These are phyloP conservation scores for Ogataea neopini DNA, from an alignment of 805 yeast species.

Conservation along the genomic window DNA sequence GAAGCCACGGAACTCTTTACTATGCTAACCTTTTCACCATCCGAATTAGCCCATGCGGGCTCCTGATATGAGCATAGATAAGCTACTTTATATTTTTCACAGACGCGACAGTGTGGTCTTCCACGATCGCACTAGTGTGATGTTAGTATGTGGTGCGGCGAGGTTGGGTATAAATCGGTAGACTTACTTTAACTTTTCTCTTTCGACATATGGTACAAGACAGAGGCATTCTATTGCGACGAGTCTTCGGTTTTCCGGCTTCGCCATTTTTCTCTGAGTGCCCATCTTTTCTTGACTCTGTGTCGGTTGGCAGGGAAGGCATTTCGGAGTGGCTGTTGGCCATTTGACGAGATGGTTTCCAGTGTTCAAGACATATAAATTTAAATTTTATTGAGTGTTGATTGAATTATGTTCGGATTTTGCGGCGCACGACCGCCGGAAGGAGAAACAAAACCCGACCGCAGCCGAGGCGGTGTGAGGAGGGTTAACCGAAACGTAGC, in stretches of 20 bases:
- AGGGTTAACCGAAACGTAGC: constrained; percentile 7
- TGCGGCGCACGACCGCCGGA: constrained; percentile 7
- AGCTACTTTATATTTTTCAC: constrained; percentile 32
- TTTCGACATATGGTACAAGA: constrained; percentile 50
- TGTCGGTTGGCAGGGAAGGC: not conserved
- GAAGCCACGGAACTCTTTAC: too few species aligned
- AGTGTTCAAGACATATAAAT: not conserved
- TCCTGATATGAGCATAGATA: constrained; percentile 35
- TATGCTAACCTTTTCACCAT: constrained; percentile 11
- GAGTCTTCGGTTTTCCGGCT: constrained; percentile 25
- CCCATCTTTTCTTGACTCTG: not conserved
- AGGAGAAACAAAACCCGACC: constrained; percentile 4
- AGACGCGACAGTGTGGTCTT: constrained; percentile 36
- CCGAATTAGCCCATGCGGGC: constrained; percentile 32
- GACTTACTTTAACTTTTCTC: constrained; percentile 45
- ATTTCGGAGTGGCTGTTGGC: not conserved
- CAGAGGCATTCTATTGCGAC: constrained; percentile 44
- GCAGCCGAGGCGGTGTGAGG: not conserved
- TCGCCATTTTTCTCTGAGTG: not conserved
- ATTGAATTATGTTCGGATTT: constrained; percentile 1
- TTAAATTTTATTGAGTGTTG: too few species aligned
- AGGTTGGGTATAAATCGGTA: too few species aligned
- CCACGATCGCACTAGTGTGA: constrained; percentile 37
- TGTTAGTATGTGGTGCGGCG: not conserved
- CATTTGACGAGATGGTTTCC: not conserved